Evolutionary conservation across 1,284 basidiomycete species (phyloP).

Genomic region (Marasmius sp.): DNA sequence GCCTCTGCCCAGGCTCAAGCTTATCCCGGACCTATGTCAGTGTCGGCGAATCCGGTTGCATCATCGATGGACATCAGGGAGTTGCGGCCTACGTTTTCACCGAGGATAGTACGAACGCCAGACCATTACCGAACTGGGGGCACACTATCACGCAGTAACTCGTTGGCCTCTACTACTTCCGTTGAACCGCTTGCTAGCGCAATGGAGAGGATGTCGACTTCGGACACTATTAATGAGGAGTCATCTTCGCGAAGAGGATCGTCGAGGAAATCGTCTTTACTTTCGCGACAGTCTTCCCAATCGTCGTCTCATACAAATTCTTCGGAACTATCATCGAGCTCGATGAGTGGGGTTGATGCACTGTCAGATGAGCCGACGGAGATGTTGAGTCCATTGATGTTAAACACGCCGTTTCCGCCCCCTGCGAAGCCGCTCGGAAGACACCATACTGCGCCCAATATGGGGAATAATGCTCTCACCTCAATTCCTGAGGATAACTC

Average conservation of each 20-base stretch:
- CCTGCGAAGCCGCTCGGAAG: conserved; percentile 31
- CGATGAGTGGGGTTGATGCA: conserved; percentile 29
- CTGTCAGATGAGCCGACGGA: conserved; percentile 57
- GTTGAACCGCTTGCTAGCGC: conserved; percentile 16
- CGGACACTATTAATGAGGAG: neutral
- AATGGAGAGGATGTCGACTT: conserved; percentile 1
- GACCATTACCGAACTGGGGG: conserved; percentile 39
- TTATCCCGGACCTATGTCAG: conserved; percentile 25
- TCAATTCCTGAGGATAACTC: conserved; percentile 32
- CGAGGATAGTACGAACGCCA: conserved; percentile 50
- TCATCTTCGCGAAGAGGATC: neutral
- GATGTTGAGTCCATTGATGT: conserved; percentile 53
- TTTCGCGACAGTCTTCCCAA: conserved; percentile 10
- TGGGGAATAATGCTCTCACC: conserved; percentile 29
- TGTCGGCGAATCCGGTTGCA: too few relatives aligned
- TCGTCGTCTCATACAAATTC: conserved; percentile 13
- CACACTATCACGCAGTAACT: conserved; percentile 22
- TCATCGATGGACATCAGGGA: too few relatives aligned
- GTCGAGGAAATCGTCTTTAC: neutral
- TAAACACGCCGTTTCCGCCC: conserved; percentile 33
- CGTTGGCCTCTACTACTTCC: conserved; percentile 24
- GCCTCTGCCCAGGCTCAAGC: conserved; percentile 1
- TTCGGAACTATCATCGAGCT: conserved; percentile 23
- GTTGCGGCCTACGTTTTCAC: too few relatives aligned
- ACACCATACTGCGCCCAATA: conserved; percentile 25